These are phyloP conservation scores for Talaromyces piceae DNA, from an alignment of 2,329 filamentous ascomycete species.

Conservation along the genomic window DNA sequence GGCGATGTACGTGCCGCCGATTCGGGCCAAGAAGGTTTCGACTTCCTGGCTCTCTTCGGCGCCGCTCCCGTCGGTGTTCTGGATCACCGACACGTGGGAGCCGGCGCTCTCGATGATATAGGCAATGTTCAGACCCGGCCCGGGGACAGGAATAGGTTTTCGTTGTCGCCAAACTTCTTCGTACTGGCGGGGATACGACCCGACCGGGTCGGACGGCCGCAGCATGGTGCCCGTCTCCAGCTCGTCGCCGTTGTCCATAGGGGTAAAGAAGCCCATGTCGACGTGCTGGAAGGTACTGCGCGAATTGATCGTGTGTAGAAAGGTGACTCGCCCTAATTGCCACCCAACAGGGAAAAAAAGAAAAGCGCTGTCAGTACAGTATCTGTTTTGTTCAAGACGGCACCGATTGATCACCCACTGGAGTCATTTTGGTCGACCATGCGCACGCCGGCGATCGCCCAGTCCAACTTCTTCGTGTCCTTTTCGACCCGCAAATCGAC, in stretches of 20 bases:
- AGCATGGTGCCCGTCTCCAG: conserved; percentile 8
- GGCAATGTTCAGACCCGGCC: conserved; percentile 11
- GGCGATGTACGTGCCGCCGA: conserved; percentile 10
- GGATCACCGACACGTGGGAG: conserved; percentile 7
- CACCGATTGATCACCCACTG: conserved; percentile 1
- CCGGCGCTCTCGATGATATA: conserved; percentile 10
- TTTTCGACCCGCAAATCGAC: conserved; percentile 37
- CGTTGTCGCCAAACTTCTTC: conserved; percentile 10
- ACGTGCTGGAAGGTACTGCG: conserved; percentile 11
- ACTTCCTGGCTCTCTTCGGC: conserved; percentile 11
- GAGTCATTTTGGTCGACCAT: conserved; percentile 22
- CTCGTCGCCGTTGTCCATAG: conserved; percentile 9
- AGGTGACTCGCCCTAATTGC: conserved; percentile 8
- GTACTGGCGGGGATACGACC: conserved; percentile 8
- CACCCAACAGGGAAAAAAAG: background rate
- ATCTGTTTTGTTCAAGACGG: background rate
- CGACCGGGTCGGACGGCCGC: conserved; percentile 6
- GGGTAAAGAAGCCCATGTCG: conserved; percentile 6
- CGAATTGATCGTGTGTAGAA: conserved; percentile 11
- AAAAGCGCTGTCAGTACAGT: background rate
- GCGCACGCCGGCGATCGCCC: conserved; percentile 38
- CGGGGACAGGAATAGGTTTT: conserved; percentile 2
- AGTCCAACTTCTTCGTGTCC: conserved; percentile 29
- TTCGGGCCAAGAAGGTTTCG: conserved; percentile 10
- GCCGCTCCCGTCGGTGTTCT: conserved; percentile 8